Conservation (phyloP, 352 stramenopile genomes). For the Phytophthora sp. region DNA sequence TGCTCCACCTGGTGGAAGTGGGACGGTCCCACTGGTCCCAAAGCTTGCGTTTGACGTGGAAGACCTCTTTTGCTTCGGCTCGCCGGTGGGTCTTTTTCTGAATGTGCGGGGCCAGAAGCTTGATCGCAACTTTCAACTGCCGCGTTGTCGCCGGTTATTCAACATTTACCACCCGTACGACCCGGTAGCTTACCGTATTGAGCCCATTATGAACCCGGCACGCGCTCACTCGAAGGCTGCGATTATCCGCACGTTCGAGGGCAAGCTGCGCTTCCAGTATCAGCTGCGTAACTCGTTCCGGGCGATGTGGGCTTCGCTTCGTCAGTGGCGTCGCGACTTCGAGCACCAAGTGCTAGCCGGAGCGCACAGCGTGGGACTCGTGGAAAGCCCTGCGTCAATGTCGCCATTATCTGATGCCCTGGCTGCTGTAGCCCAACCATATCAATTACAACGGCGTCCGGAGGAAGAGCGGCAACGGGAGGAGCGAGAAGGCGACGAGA, state of each 20-base stretch:
- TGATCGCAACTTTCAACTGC: conserved; percentile 70
- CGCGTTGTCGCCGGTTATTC: conserved; percentile 86
- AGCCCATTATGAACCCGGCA: conserved; percentile 90
- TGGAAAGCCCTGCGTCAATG: conserved; percentile 52
- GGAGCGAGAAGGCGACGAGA: conserved; percentile 46
- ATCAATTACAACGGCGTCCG: conserved; percentile 24
- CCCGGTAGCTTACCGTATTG: conserved; percentile 95
- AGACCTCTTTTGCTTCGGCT: conserved; percentile 91
- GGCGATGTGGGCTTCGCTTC: conserved; percentile 77
- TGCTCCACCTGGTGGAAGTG: conserved; percentile 9
- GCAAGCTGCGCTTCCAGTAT: conserved; percentile 85
- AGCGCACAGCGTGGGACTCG: conserved; percentile 74
- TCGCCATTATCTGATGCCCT: conserved; percentile 43
- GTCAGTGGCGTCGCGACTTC: conserved; percentile 79
- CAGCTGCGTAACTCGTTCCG: conserved; percentile 85
- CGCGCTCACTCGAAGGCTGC: conserved; percentile 81
- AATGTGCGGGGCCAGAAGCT: conserved; percentile 90
- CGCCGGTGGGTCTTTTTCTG: conserved; percentile 91
- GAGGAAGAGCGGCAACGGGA: conserved; percentile 32
- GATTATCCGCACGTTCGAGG: conserved; percentile 88
- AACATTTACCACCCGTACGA: conserved; percentile 97
- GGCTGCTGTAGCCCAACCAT: conserved; percentile 33
- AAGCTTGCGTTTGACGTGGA: conserved; percentile 82
- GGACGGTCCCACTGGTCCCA: conserved; percentile 44
- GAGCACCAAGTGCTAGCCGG: conserved; percentile 73